Percentiles rank a stretch among this genome's conserved stretches.
These are phyloP conservation scores for Kwoniella shivajii DNA, from an alignment of 1,284 basidiomycete genomes.

Conservation along the genomic window DNA sequence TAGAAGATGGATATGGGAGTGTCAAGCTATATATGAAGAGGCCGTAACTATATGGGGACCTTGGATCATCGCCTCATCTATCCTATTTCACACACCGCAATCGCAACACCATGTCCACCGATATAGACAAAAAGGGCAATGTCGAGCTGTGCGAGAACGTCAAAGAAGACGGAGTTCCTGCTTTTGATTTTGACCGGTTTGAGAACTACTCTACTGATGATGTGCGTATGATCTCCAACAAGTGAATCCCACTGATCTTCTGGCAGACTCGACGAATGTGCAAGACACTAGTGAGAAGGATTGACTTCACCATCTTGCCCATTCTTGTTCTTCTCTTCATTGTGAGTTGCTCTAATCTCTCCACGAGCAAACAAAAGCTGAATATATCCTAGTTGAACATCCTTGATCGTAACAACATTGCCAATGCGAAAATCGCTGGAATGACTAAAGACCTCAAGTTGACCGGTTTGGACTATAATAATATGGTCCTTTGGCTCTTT, in stretches of 20 bases:
- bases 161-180: not conserved
- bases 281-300: not conserved
- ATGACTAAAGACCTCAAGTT: slow-evolving; percentile 37
- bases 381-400: slow-evolving; percentile 15
- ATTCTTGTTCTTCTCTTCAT: not conserved
- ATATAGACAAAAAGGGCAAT: not conserved
- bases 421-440: slow-evolving; percentile 10
- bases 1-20: too few relatives aligned
- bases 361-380: not conserved
- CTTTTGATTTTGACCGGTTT: not conserved
- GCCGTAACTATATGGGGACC: too few relatives aligned
- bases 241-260: not conserved
- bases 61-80: too few relatives aligned
- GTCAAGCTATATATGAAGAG: too few relatives aligned
- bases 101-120: too few relatives aligned
- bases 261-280: not conserved
- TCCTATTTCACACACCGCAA: too few relatives aligned
- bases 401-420: slow-evolving; percentile 24
- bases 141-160: not conserved
- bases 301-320: not conserved
- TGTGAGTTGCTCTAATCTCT: too few relatives aligned
- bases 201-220: not conserved
- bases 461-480: slow-evolving; percentile 36
- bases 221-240: not conserved
- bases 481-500: slow-evolving; percentile 49